These are phyloP conservation scores for Phoma sp. DNA, from an alignment of 2,329 filamentous ascomycete species.

Conservation along the genomic window DNA sequence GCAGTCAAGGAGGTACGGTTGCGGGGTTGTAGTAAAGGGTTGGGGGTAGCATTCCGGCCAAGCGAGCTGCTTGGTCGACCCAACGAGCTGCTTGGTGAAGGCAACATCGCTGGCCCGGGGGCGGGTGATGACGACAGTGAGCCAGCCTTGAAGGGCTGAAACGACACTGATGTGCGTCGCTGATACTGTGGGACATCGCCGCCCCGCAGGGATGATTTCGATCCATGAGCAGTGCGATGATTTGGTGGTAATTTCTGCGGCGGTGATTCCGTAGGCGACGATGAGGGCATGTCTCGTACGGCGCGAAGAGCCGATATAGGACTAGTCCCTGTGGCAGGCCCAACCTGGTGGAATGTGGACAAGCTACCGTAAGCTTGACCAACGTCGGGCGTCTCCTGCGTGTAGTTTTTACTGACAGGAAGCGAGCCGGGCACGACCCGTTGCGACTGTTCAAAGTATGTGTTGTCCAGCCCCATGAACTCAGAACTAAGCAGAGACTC, in stretches of 20 bases:
- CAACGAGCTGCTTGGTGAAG: constrained; percentile 50
- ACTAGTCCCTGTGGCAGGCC: constrained; percentile 77
- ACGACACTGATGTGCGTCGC: constrained; percentile 82
- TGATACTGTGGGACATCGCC: constrained; percentile 59
- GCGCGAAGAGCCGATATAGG: constrained; percentile 83
- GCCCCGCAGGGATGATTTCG: constrained; percentile 57
- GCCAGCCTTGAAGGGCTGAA: constrained; percentile 95
- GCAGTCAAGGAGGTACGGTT: constrained; percentile 76
- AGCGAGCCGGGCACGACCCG: constrained; percentile 73
- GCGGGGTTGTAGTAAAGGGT: constrained; percentile 58
- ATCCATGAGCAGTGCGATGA: constrained; percentile 53
- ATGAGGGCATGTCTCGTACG: constrained; percentile 62
- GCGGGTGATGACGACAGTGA: constrained; percentile 88
- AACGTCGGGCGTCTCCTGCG: constrained; percentile 61
- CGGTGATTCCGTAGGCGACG: constrained; percentile 58
- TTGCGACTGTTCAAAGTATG: constrained; percentile 78
- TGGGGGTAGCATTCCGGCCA: constrained; percentile 29
- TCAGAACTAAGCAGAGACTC: constrained; percentile 90
- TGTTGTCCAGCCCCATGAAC: constrained; percentile 90
- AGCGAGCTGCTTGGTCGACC: constrained; percentile 34
- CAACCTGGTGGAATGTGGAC: constrained; percentile 84
- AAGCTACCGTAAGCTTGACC: constrained; percentile 87
- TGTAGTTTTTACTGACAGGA: constrained; percentile 63
- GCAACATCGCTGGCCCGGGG: constrained; percentile 56
- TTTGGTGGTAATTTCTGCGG: constrained; percentile 58